A percentile compares a stretch with the other conserved stretches of the same genome.
Conservation (phyloP, 148 eudicot species). For the Spergularia bocconei region DNA sequence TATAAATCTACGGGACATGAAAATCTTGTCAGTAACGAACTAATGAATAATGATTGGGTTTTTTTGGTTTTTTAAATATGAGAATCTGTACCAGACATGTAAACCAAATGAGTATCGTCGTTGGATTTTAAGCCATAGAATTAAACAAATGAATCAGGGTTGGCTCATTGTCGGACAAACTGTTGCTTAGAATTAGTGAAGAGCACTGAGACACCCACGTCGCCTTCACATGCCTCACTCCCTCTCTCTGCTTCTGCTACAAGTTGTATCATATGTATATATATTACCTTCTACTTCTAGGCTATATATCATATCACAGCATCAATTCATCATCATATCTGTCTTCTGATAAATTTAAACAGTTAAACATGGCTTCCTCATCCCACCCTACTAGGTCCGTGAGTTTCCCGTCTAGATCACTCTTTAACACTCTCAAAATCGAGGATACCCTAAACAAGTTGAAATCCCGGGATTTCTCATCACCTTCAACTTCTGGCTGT, state of each 20-base stretch:
- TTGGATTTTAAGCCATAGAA: not conserved
- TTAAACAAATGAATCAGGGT: slow-evolving; percentile 3
- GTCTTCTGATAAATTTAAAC: not conserved
- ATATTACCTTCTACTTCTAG: not conserved
- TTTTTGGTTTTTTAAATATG: not conserved
- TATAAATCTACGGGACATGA: not conserved
- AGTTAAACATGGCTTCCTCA: slow-evolving; percentile 23
- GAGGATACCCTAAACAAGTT: slow-evolving; percentile 49
- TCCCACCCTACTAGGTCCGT: slow-evolving; percentile 41
- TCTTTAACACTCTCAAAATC: slow-evolving; percentile 27
- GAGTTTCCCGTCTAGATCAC: slow-evolving; percentile 45
- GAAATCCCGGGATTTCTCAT: slow-evolving; percentile 28
- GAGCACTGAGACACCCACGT: slow-evolving; percentile 17
- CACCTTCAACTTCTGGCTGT: slow-evolving; percentile 12
- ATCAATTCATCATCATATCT: not conserved
- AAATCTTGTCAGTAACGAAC: slow-evolving; percentile 11
- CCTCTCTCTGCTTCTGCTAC: not conserved
- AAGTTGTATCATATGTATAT: not conserved
- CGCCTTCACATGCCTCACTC: slow-evolving; percentile 18
- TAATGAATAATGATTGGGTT: slow-evolving; percentile 20
- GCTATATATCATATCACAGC: not conserved
- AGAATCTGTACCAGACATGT: slow-evolving; percentile 5
- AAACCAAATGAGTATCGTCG: not conserved
- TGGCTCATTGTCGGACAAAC: slow-evolving; percentile 26
- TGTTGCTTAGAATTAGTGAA: slow-evolving; percentile 4